phyloP scores from a whole-genome alignment of 2,329 filamentous ascomycete genomes.

The Penicillium polonicum region DNA sequence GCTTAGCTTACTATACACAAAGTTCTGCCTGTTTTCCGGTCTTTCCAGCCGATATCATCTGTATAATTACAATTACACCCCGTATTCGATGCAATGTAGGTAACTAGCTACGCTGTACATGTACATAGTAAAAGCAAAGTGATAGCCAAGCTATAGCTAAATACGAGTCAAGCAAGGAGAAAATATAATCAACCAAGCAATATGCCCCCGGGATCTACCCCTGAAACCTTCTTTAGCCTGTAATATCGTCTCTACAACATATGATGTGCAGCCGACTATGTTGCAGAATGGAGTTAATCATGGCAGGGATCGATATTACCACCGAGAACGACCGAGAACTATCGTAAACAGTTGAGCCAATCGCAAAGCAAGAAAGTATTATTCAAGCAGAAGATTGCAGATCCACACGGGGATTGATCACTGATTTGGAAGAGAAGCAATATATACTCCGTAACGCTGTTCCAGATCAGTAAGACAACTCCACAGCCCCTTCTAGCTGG shows the following conservation, averaged over 20 bases:
- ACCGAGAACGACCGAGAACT: not conserved
- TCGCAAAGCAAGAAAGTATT: not conserved
- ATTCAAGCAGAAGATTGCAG: not conserved
- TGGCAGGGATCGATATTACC: not conserved
- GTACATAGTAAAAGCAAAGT: not conserved
- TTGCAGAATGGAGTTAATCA: not conserved
- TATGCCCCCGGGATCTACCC: not conserved
- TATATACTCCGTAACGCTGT: not conserved
- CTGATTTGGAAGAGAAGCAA: not conserved
- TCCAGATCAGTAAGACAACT: not conserved
- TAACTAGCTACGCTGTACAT: not conserved
- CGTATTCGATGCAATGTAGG: not conserved
- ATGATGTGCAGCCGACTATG: constrained; percentile 2
- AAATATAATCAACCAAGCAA: not conserved
- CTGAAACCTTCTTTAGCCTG: not conserved
- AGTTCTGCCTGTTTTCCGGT: not conserved
- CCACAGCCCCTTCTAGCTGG: not conserved
- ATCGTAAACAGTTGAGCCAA: not conserved
- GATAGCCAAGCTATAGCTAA: not conserved
- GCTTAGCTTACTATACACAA: not conserved
- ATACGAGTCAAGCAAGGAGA: not conserved
- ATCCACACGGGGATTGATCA: constrained; percentile 6
- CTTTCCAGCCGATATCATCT: not conserved
- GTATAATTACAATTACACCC: not conserved
- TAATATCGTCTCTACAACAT: no score